These are phyloP conservation scores for Eucalyptus guilfoylei DNA, from an alignment of 345 rosid genomes.

Conservation along the genomic window DNA sequence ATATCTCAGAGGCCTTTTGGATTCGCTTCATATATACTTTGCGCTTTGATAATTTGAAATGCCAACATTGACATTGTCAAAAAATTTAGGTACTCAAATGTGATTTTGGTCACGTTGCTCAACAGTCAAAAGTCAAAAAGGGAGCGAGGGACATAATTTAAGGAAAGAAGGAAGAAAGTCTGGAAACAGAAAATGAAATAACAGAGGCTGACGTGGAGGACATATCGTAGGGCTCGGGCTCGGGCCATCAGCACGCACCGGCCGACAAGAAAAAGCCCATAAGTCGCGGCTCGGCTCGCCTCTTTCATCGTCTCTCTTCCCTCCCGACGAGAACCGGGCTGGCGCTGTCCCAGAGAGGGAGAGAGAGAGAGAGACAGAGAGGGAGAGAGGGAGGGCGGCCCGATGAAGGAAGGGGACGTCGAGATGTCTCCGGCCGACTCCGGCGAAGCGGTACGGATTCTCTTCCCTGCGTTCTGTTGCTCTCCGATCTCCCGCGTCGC, in stretches of 20 bases:
- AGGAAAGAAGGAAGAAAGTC: background rate
- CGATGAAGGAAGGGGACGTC: conserved; percentile 75
- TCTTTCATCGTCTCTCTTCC: background rate
- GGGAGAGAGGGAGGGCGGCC: background rate
- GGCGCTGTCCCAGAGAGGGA: background rate
- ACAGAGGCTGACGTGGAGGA: background rate
- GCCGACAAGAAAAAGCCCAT: background rate
- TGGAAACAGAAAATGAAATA: background rate
- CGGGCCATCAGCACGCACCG: background rate
- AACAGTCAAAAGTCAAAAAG: background rate
- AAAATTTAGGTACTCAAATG: background rate
- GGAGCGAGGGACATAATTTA: background rate
- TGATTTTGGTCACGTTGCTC: background rate
- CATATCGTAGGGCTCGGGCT: background rate
- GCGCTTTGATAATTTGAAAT: background rate
- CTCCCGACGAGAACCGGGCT: background rate
- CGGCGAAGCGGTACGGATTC: conserved; percentile 27
- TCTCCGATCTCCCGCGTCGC: background rate
- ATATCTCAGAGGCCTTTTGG: background rate
- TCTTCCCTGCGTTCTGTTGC: background rate
- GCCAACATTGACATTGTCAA: fast-evolving
- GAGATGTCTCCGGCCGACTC: conserved; percentile 73
- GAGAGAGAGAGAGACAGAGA: background rate
- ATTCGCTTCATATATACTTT: background rate
- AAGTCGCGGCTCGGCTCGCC: background rate